Conservation (phyloP, 179 eudicot genomes). For the Drosera spatulata region DNA sequence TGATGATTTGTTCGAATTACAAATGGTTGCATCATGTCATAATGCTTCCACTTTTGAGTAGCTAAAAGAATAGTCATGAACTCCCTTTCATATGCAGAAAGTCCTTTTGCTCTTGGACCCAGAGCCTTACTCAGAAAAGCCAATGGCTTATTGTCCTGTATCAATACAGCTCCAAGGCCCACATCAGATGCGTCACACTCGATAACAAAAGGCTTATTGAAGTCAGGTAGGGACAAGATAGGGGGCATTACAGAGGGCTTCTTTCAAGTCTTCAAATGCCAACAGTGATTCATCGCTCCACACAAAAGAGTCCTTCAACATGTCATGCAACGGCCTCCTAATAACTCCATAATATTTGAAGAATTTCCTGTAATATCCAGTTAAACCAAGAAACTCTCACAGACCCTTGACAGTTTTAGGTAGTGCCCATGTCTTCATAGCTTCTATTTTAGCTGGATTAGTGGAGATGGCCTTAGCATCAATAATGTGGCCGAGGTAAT, state of each 20-base stretch:
- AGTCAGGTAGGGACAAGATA: no score
- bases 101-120: background rate
- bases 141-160: background rate
- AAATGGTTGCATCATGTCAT: background rate
- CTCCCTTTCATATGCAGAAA: conserved; percentile 4
- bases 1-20: conserved; percentile 1
- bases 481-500: conserved; percentile 4
- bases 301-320: background rate
- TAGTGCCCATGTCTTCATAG: background rate
- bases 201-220: no score
- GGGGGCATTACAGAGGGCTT: no score
- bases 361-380: conserved; percentile 4
- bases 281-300: no score
- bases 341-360: background rate
- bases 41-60: background rate
- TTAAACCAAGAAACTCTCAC: background rate
- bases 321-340: background rate
- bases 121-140: background rate
- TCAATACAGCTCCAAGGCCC: no score
- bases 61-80: background rate
- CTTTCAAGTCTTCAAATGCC: no score
- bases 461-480: background rate
- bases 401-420: background rate
- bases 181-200: no score
- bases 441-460: background rate